Base-by-base conservation (phyloP, 176 grass and related monocot species). In the Aegilops tauschii region DNA sequence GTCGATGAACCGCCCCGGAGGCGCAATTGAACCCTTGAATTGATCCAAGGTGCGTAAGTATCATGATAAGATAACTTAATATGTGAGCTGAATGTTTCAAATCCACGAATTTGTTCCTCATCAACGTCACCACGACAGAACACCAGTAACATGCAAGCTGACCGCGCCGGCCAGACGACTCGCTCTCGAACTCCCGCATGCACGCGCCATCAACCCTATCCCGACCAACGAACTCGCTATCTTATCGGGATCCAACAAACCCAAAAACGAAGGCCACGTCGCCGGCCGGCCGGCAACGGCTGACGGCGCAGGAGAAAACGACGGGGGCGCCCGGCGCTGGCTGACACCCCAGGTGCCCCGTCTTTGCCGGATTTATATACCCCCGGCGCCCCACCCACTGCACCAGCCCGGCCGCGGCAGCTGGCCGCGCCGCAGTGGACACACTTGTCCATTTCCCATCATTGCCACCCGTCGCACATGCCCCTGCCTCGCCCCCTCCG, bases 361-460 rank as follows among this genome's bases (percentile, higher is more conserved):
- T 9, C 12, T 27, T n/a, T 17, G 28, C 73, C 47, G 64, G 20
- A 69, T 44, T 61, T 10, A 70, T 11, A 70, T 20, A 30, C 68
- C 29, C 66, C 37, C 31, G 8, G 5, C 84, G 14, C 40, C 21
- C 36, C 81, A 81, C 85, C 76, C 40, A 76, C 85, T 80, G 29
- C 81, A 69, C 85, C 76, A 87, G 84, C 64, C 78, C 44, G 61
- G 59, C 80, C 70, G 80, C 73, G 21, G 25, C 79, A 78, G 54
- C 44, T 76, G 54, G 28, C 3, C n/a, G 25, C 70, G 11, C 84
- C 63, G 84, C 80, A 49, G 76, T 80, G 61, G 85, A 80, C 79
- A 61, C 29, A 52, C 76, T 69, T 80, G 89, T 84, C 89, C 65
- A 59, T 52, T 84, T 76, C 81, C 76, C 81, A 68, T 90, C 58